Evolutionary conservation across 768 basidiomycete species (phyloP), one percentile per base, ranked within the genome.

Genomic region (Tylopilus rubrobrunneus): DNA sequence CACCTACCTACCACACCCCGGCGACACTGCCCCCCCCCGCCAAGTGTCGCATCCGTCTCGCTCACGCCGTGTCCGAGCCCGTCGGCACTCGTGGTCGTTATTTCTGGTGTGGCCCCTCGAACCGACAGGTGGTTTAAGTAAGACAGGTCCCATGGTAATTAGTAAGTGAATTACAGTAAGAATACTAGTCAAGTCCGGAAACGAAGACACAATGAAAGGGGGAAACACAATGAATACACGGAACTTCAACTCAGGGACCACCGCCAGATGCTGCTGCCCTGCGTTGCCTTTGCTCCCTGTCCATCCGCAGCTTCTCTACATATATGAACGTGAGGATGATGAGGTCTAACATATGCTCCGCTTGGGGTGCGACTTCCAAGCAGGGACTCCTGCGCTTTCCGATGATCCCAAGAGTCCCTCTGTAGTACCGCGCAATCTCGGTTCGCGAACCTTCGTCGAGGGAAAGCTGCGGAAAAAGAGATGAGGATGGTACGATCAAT

Each of bases 311-410:
- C 44, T 70, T 69, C 37, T 69, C 66, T 17, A 69, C 62, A 12
- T 65, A 69, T 34, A 69, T 61, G 31, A 69, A 69, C 9, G 65
- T 69, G 15, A 68, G 56, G 25, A 70, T 19, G 33, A 69, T 7
- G n/a, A 61, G 46, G 27, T 69, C 60, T 21, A 67, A 11, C 55
- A 69, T 70, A 29, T 53, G 56, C 28, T 62, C 63, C 27, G 51
- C 61, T n/a, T 57, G 45, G 1, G 63, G 58, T 42, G 55, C 42
- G 5, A 69, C 56, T 17, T 68, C 66, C 34, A 69, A 47, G 51
- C 0, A 56, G 5, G 65, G 58, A 11, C 53, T 50, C n/a, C 48
- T 50, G n/a, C 56, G 56, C 43, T 49, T 57, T n/a, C 66, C 62
- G 10, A 65, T 59, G 10, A 70, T 62, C 14, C 68, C 65, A 7